Base-by-base conservation (phyloP, 2,329 filamentous ascomycete species). In the Scedosporium aurantiacum region DNA sequence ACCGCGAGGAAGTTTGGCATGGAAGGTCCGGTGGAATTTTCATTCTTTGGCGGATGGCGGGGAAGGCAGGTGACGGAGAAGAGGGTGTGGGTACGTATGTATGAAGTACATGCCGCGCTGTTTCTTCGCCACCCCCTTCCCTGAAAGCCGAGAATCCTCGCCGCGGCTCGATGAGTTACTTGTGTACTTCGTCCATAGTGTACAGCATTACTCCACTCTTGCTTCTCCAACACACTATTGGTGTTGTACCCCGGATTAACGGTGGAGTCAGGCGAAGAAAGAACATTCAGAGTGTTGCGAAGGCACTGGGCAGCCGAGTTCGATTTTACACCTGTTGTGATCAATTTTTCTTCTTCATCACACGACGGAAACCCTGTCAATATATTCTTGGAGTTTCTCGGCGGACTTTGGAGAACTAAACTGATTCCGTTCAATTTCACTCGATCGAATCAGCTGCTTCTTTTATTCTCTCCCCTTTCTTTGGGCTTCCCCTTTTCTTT, bases 11-110 rank as follows among this genome's bases (percentile, higher is more conserved):
- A 21, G 43, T 47, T n/a, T 47, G 43, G 8, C 32, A 37, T 37
- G 32, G 32, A 37, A 37, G 32, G 32, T 37, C 32, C 32, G 32
- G 32, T 37, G 32, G 32, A 37, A 37, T 37, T 37, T 37, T 37
- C 32, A 37, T 37, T 4, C 32, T 37, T 14, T 12, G 62, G 60
- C 23, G 28, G n/a, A 63, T 57, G 45, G 50, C 25, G 60, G 45
- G 25, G 62, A 45, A 61, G 52, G 4, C 12, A 59, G 8, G 56
- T 63, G 62, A 63, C 52, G 59, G 60, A 52, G 57, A 43, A 16
- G 61, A 50, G 58, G 23, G 61, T n/a, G 43, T 47, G 18, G n/a
- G 43, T 47, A 47, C 43, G n/a, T 7, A 21, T 47, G 43, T 12
- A 37, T 14, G 32, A n/a, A n/a, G n/a, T n/a, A n/a, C n/a, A 37